These are phyloP conservation scores for Scutellaria baicalensis DNA, from an alignment of 257 asterid genomes.

Conservation along the genomic window DNA sequence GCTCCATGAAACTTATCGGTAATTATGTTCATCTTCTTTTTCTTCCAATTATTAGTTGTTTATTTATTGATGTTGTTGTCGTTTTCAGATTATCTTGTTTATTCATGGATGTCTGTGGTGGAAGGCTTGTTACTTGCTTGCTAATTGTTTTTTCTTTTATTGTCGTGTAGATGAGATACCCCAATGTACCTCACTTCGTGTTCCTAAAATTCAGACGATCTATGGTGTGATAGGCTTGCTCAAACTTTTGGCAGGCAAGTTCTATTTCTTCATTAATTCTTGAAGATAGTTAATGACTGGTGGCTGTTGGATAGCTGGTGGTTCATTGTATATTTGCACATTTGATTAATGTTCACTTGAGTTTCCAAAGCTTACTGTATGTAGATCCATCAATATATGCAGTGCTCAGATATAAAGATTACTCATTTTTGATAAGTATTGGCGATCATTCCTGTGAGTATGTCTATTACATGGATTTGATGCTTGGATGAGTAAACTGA, in stretches of 20 bases:
- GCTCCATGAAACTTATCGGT: constrained; percentile 71
- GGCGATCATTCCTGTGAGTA: neutral
- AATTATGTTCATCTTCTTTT: neutral
- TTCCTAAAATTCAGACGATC: constrained; percentile 72
- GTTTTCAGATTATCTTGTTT: neutral
- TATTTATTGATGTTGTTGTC: neutral
- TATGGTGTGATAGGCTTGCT: constrained; percentile 87
- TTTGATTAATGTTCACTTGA: neutral
- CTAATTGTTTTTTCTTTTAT: neutral
- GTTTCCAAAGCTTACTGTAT: neutral
- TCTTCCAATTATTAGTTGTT: neutral
- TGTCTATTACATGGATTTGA: neutral
- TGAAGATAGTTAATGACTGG: neutral
- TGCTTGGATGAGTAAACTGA: constrained; percentile 2
- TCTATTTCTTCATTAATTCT: neutral
- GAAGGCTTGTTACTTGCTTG: neutral
- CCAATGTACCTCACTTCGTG: constrained; percentile 59
- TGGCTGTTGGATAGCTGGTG: neutral
- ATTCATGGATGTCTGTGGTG: neutral
- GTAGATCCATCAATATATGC: neutral
- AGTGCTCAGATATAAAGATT: neutral
- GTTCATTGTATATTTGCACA: neutral
- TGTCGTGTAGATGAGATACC: constrained; percentile 64
- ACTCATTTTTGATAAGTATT: neutral
- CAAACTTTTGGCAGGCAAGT: constrained; percentile 83